These are phyloP conservation scores for Colletotrichum sp. DNA, from an alignment of 2,329 filamentous ascomycete species.

Conservation along the genomic window DNA sequence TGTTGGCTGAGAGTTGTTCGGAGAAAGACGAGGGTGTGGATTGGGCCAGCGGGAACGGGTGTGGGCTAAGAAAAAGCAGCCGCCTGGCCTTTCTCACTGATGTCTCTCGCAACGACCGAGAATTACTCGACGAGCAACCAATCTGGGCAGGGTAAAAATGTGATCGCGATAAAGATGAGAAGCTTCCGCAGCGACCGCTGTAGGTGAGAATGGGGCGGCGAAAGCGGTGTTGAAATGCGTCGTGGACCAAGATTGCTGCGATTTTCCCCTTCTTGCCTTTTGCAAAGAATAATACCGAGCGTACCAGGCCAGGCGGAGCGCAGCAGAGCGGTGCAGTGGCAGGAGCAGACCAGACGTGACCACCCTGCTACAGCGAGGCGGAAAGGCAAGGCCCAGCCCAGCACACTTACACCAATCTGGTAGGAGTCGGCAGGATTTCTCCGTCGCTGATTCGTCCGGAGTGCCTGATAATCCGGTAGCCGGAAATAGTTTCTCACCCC, in stretches of 20 bases:
- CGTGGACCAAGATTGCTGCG: conserved; percentile 12
- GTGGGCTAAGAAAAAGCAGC: conserved; percentile 23
- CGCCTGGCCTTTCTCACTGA: conserved; percentile 14
- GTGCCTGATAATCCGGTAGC: conserved; percentile 32
- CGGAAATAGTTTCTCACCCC: conserved; percentile 17
- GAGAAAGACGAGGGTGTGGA: conserved; percentile 16
- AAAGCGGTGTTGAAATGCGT: conserved; percentile 4
- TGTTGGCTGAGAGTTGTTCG: conserved; percentile 24
- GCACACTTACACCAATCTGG: conserved; percentile 32
- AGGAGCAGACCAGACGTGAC: conserved; percentile 22
- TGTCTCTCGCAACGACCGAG: neutral
- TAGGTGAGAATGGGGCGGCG: neutral
- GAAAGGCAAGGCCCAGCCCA: conserved; percentile 23
- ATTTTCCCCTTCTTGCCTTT: conserved; percentile 21
- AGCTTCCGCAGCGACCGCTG: conserved; percentile 3
- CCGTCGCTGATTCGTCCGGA: conserved; percentile 31
- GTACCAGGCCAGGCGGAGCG: neutral
- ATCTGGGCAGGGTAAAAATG: neutral
- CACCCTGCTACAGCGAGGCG: conserved; percentile 21
- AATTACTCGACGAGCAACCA: conserved; percentile 12
- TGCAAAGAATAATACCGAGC: conserved; percentile 20
- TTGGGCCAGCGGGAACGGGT: conserved; percentile 1
- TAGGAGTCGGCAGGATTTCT: conserved; percentile 21
- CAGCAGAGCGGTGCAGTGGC: conserved; percentile 1
- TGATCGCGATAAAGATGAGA: neutral